Conservation (phyloP, 106 monocot genomes). For the Xerophyta viscosa region DNA sequence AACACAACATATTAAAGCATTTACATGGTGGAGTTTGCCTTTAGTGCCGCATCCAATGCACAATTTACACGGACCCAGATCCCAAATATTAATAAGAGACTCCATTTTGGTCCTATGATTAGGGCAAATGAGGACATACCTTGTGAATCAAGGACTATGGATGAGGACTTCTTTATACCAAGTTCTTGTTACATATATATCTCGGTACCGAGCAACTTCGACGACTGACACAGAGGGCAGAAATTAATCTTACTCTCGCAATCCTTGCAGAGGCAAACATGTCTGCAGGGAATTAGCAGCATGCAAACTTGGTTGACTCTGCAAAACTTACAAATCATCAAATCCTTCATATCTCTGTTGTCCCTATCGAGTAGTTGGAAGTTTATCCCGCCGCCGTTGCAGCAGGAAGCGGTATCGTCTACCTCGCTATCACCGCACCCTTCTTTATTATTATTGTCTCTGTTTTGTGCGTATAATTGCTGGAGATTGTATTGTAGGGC, state of each 20-base stretch:
- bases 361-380: conserved; percentile 33
- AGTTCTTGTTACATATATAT: conserved; percentile 39
- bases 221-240: conserved; percentile 74
- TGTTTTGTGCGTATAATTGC: conserved; percentile 47
- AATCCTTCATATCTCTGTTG: conserved; percentile 27
- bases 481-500: conserved; percentile 62
- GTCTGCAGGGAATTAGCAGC: conserved; percentile 81
- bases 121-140: no score
- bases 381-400: conserved; percentile 26
- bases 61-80: no score
- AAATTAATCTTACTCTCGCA: conserved; percentile 74
- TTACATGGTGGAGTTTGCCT: no score
- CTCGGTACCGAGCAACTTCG: conserved; percentile 76
- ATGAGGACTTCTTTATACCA: no score
- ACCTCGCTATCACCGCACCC: conserved; percentile 87
- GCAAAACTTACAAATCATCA: conserved; percentile 52
- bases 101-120: no score
- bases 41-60: no score
- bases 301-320: conserved; percentile 54
- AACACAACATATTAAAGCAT: no score
- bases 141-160: no score
- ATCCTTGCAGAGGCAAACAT: conserved; percentile 86
- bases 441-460: conserved; percentile 62
- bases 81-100: no score
- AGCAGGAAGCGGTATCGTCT: conserved; percentile 69